phyloP scores from a whole-genome alignment of 441 rosid genomes.

The Syzygium syzygioides region DNA sequence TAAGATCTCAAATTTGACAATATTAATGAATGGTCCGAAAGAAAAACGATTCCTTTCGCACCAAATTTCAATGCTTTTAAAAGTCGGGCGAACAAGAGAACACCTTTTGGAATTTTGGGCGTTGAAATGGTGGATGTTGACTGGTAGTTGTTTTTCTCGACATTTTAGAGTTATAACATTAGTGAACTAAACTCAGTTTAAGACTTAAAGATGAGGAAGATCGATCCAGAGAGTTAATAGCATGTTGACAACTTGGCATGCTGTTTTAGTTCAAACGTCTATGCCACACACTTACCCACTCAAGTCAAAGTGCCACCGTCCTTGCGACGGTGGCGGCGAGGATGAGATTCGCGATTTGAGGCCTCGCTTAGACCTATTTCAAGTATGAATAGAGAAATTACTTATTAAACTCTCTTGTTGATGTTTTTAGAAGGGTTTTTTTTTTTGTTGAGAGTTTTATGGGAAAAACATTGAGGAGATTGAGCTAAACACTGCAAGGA shows the following conservation, averaged over 20 bases:
- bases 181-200: neutral
- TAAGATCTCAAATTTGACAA: neutral
- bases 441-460: neutral
- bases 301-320: neutral
- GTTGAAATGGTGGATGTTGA: neutral
- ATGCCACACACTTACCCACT: neutral
- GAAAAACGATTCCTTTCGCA: neutral
- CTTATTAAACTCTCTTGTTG: neutral
- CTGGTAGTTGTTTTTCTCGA: neutral
- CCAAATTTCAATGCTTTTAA: neutral
- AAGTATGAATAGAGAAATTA: neutral
- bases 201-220: neutral
- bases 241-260: neutral
- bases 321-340: neutral
- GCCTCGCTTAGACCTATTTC: neutral
- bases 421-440: neutral
- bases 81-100: neutral
- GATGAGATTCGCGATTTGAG: neutral
- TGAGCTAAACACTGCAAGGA: fast-evolving
- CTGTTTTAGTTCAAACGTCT: neutral
- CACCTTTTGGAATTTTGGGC: neutral
- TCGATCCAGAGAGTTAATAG: neutral
- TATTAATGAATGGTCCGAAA: neutral
- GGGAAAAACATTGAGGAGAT: neutral
- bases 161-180: neutral